Conservation (phyloP, 768 basidiomycete species). For the Myochromella boudieri region DNA sequence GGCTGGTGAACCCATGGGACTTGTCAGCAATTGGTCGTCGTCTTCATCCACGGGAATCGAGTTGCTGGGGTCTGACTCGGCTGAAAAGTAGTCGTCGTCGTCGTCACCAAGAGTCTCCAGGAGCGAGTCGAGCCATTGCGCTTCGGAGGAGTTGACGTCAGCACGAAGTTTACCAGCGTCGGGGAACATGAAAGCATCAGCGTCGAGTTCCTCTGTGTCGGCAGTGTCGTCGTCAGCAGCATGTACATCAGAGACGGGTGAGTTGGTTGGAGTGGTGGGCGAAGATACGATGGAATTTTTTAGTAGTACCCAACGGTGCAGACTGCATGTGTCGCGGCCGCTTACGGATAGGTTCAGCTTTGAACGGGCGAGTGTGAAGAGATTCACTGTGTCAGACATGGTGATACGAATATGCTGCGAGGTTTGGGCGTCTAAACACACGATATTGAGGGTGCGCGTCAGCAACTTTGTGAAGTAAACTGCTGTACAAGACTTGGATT, state of each 20-base stretch:
- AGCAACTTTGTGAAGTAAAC: background rate
- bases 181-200: constrained; percentile 80
- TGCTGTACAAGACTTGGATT: background rate
- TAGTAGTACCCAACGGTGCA: constrained; percentile 85
- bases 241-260: constrained; percentile 28
- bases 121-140: constrained; percentile 80
- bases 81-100: constrained; percentile 56
- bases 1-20: constrained; percentile 67
- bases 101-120: constrained; percentile 67
- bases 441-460: background rate
- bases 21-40: constrained; percentile 62
- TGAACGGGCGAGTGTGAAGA: constrained; percentile 66
- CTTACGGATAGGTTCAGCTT: constrained; percentile 69
- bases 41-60: constrained; percentile 59
- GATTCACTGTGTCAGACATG: constrained; percentile 42
- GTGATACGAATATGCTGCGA: constrained; percentile 12
- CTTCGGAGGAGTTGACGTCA: constrained; percentile 56
- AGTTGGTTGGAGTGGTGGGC: constrained; percentile 36
- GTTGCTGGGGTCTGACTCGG: constrained; percentile 44
- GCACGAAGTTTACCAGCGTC: constrained; percentile 62
- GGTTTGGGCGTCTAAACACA: constrained; percentile 13
- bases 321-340: constrained; percentile 65
- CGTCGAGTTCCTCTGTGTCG: constrained; percentile 50
- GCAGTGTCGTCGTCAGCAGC: constrained; percentile 37
- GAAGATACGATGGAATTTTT: constrained; percentile 78